Evolutionary conservation across 352 stramenopile species (phyloP).

Genomic region (Globisporangium spinosum): DNA sequence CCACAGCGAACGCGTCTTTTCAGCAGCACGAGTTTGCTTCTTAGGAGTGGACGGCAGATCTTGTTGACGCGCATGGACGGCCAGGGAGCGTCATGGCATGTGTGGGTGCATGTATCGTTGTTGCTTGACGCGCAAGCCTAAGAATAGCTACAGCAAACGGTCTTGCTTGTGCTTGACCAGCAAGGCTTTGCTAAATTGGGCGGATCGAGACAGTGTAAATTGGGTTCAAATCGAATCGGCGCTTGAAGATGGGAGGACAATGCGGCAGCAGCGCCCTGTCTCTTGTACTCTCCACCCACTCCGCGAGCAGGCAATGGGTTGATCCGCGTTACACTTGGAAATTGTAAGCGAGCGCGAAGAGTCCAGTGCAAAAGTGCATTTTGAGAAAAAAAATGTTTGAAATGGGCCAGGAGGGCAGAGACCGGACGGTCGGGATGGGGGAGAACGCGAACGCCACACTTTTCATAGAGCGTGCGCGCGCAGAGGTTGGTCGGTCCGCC

Average conservation of each 20-base stretch:
- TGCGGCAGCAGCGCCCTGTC: not conserved
- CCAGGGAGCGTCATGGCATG: not conserved
- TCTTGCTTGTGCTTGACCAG: not conserved
- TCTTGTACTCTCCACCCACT: not conserved
- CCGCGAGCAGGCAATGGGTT: conserved; percentile 9
- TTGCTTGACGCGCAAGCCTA: not conserved
- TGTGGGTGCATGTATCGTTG: too few species aligned
- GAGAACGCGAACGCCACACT: not conserved
- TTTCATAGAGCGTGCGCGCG: not conserved
- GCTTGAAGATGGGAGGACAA: conserved; percentile 17
- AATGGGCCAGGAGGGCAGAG: not conserved
- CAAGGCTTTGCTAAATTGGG: conserved; percentile 6
- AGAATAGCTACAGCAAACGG: not conserved
- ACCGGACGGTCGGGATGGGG: not conserved
- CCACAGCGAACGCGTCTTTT: not conserved
- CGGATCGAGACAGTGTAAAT: conserved; percentile 4
- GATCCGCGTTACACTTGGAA: not conserved
- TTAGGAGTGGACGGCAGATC: not conserved
- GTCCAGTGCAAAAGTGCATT: conserved; percentile 10
- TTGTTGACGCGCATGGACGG: not conserved
- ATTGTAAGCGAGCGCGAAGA: conserved; percentile 7
- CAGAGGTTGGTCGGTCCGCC: conserved; percentile 8
- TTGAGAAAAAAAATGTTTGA: conserved; percentile 13
- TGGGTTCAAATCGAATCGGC: conserved; percentile 1
- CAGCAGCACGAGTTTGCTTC: not conserved